A percentile compares a stretch with the other conserved stretches of the same genome.
Evolutionary conservation across 2,329 filamentous ascomycete species (phyloP).

Genomic region (Periconia macrospinosa): DNA sequence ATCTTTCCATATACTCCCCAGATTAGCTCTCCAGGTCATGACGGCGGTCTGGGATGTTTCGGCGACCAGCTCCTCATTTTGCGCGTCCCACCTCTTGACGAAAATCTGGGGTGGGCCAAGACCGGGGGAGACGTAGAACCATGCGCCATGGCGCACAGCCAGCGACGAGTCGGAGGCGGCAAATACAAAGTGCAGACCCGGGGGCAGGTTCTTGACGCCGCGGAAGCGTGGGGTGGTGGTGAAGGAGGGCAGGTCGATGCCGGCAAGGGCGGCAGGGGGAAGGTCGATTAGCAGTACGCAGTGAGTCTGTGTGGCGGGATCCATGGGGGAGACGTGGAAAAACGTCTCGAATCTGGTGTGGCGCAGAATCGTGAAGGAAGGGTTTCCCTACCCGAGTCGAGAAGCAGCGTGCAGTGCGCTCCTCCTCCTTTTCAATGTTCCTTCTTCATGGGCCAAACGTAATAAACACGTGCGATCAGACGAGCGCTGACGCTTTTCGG

Average conservation of each 20-base stretch:
- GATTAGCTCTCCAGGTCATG: conserved; percentile 57
- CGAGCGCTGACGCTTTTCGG: too few species aligned
- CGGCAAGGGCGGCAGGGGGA: conserved; percentile 52
- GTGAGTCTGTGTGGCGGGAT: conserved; percentile 35
- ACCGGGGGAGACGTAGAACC: conserved; percentile 57
- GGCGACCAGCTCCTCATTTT: conserved; percentile 49
- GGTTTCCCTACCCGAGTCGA: conserved; percentile 1
- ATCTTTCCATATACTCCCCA: conserved; percentile 59
- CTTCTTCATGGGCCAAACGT: too few species aligned
- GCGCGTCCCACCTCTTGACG: conserved; percentile 59
- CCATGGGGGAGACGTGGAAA: conserved; percentile 38
- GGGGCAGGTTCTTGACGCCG: conserved; percentile 61
- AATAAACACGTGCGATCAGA: too few species aligned
- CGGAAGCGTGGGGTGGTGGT: conserved; percentile 63
- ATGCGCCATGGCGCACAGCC: conserved; percentile 63
- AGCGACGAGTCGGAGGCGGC: conserved; percentile 60
- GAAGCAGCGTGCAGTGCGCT: background rate
- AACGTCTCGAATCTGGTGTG: conserved; percentile 37
- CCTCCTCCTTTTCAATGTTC: background rate
- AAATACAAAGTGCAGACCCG: conserved; percentile 65
- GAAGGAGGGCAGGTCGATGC: conserved; percentile 62
- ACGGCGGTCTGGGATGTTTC: conserved; percentile 46
- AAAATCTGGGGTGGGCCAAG: conserved; percentile 47
- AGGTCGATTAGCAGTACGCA: conserved; percentile 49
- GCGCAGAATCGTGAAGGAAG: conserved; percentile 36